Evolutionary conservation across 768 basidiomycete species (phyloP), one percentile per base, ranked within the genome.

Genomic region (Lentinula detonsa): DNA sequence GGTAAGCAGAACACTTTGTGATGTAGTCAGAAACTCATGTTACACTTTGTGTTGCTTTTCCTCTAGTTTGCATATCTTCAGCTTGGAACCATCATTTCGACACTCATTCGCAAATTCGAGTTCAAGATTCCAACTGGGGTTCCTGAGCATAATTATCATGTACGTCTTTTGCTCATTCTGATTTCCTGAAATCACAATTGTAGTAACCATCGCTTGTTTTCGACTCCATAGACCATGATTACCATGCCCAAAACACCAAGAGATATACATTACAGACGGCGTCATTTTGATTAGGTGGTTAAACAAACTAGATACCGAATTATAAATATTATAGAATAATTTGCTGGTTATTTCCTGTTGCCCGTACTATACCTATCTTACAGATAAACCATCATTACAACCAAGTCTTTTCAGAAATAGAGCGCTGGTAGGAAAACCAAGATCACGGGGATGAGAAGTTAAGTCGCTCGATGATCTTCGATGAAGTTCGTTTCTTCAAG

Each of bases 141-240:
- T 60, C 95, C 96, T 4, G 80, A 80, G 45, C 85, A 94, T 63
- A 94, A 98, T 75, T 99, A 95, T 74, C 88, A 92, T 68, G 94
- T 95, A 75, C 56, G 92, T 80, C 1, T 31, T 28, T 23, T 48
- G 58, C 4, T 34, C 7, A 55, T 31, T 51, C 31, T 21, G 11
- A 33, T 50, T 28, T 21, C 9, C 43, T 57, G 4, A 21, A 45
- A 40, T 21, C 3, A 9, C 40, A 15, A 21, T 4, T 40, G 49
- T 61, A 54, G 21, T 34, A 60, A 52, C 45, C 62, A 16, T 7
- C 59, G 51, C 63, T 35, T 6, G 37, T 54, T 59, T 55, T 66
- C 10, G 8, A 51, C 23, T 5, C 3, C 11, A 16, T 68, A 96
- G 93, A 95, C 94, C 18, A 91, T 98, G 92, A 95, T 98, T 67